Base-by-base conservation (phyloP, 352 stramenopile species). In the Phytophthora agathidicida region DNA sequence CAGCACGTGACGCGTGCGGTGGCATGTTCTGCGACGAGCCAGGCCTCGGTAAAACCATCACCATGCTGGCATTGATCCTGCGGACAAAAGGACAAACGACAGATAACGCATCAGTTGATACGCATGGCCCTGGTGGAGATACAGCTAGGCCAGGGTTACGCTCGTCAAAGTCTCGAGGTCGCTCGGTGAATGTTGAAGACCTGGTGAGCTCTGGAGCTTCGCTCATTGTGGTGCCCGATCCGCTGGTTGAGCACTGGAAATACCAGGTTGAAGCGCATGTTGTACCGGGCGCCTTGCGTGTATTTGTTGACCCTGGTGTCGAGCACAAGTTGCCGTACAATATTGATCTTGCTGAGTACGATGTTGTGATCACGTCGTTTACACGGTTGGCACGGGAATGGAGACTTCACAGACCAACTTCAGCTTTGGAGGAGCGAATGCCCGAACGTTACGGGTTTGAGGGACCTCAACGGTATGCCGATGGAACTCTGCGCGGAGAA, bases 21-120 rank as follows among this genome's bases (percentile, higher is more conserved):
- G 86, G 86, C 14, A 76, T 96, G 38, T 91, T 96, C 31, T 94
- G 80, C 41, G 84, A 96, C 39, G 86, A 96, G 22, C 86, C 86
- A 19, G 86, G 86, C 0, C 71, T 96, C 1, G 86, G 86, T 14
- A 96, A 96, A 64, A 96, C 86, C 0, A 92, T 96, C 46, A 94
- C 86, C 9, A 93, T 96, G 75, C 48, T 94, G 7, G 83, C 86
- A 20, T 52, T 96, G 23, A 77, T 96, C 11, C 47, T 95, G 4
- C 80, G 86, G 19, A 93, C 86, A 22, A 88, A 91, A 54, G 83
- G 83, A 5, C 77, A 89, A 49, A 67, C 43, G 24, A 71, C 68
- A 48, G 47, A 71, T 5, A 61, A 60, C 24, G 58, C 47, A 19
- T 24, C 17, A 32, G 35, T 49, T 32, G 19, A 61, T 37, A 43